Evolutionary conservation across 2,329 filamentous ascomycete species (phyloP).

Genomic region (Talaromyces pinophilus): DNA sequence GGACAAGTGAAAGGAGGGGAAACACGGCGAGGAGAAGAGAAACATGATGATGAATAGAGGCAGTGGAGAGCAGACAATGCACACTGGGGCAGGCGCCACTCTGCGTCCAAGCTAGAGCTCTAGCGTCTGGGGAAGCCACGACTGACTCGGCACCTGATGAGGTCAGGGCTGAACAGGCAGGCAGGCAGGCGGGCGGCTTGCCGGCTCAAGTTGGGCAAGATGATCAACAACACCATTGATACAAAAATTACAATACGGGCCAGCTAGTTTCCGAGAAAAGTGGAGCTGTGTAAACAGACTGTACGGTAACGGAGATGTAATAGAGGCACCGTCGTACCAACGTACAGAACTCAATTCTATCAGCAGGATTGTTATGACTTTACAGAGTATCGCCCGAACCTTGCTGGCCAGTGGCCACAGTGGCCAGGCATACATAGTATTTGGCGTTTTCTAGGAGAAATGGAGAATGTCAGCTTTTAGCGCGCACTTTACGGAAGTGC

Average conservation of each 20-base stretch:
- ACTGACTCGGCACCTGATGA: background rate
- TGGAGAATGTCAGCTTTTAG: background rate
- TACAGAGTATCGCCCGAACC: background rate
- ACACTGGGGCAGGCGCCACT: background rate
- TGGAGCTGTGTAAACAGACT: background rate
- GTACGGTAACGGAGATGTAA: slow-evolving; percentile 1
- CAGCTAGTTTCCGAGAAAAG: background rate
- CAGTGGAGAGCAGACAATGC: background rate
- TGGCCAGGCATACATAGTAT: background rate
- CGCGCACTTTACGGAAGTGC: background rate
- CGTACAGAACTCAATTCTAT: background rate
- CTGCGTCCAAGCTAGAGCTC: background rate
- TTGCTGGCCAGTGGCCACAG: background rate
- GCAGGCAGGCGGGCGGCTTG: background rate
- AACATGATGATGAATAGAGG: background rate
- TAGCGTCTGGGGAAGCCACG: background rate
- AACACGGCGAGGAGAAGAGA: background rate
- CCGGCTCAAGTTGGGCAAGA: background rate
- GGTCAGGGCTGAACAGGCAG: background rate
- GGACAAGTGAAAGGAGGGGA: background rate
- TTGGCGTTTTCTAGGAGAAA: background rate
- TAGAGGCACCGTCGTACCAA: background rate
- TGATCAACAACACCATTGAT: slow-evolving; percentile 14
- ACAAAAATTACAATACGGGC: slow-evolving; percentile 10
- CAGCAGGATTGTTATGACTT: too few species aligned